Conservation (phyloP, 2,329 filamentous ascomycete species). For the Calonectria hongkongensis region DNA sequence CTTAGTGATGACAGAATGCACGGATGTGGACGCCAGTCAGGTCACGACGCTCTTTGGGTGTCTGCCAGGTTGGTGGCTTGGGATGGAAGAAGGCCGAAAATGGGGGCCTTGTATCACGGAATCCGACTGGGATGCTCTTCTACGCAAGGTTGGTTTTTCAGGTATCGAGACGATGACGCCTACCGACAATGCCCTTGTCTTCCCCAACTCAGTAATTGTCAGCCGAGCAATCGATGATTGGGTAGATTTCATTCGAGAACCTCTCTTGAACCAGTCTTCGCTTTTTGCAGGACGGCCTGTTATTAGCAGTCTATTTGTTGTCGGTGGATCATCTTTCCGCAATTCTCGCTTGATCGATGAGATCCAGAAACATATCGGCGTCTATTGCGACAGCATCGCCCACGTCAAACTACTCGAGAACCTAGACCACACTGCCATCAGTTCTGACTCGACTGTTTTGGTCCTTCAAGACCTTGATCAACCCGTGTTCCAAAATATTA, state of each 20-base stretch:
- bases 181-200: constrained; percentile 11
- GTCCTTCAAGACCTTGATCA: constrained; percentile 24
- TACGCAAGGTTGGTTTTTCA: constrained; percentile 34
- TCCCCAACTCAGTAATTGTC: constrained; percentile 23
- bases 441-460: neutral
- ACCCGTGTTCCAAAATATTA: constrained; percentile 9
- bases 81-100: constrained; percentile 32
- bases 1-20: constrained; percentile 32
- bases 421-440: neutral
- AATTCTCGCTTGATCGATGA: constrained; percentile 11
- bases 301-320: constrained; percentile 1
- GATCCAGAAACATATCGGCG: neutral
- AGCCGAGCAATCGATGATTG: constrained; percentile 28
- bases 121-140: constrained; percentile 38
- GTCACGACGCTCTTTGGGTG: constrained; percentile 27
- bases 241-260: constrained; percentile 22
- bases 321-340: constrained; percentile 9
- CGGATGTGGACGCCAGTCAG: constrained; percentile 22
- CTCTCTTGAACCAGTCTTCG: constrained; percentile 13
- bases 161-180: constrained; percentile 39
- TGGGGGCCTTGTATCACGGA: constrained; percentile 35
- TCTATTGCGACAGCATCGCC: neutral
- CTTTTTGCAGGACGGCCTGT: neutral
- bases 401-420: neutral
- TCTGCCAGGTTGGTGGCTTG: constrained; percentile 42